phyloP scores from a whole-genome alignment of 1,139 yeast species.

The Zygosaccharomyces pseudobailii region DNA sequence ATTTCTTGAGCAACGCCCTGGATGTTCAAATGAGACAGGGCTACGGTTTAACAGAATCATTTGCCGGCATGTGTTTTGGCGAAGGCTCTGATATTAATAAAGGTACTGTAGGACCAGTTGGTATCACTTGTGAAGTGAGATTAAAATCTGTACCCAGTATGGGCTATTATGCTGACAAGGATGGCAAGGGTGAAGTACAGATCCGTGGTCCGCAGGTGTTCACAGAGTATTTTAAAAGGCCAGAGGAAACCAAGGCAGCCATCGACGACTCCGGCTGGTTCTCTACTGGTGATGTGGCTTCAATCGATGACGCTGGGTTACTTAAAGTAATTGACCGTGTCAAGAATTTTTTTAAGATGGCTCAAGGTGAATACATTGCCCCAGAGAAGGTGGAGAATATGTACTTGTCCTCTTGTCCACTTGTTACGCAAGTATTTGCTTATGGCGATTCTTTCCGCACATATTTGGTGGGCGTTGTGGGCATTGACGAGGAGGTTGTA shows the following conservation, averaged over 20 bases:
- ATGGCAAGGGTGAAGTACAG: slow-evolving; percentile 54
- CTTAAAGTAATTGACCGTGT: slow-evolving; percentile 66
- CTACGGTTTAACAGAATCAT: slow-evolving; percentile 73
- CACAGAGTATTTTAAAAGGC: slow-evolving; percentile 54
- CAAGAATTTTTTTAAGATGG: slow-evolving; percentile 72
- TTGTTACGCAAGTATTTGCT: slow-evolving; percentile 54
- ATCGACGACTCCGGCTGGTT: slow-evolving; percentile 70
- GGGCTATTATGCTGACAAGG: slow-evolving; percentile 50
- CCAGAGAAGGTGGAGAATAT: slow-evolving; percentile 72
- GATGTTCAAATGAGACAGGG: slow-evolving; percentile 62
- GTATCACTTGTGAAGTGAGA: slow-evolving; percentile 51
- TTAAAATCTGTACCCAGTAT: slow-evolving; percentile 64
- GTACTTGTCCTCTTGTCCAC: slow-evolving; percentile 51
- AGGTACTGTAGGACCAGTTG: slow-evolving; percentile 63
- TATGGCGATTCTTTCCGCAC: slow-evolving; percentile 64
- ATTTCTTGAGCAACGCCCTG: slow-evolving; percentile 58
- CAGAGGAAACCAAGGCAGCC: slow-evolving; percentile 48
- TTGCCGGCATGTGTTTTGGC: slow-evolving; percentile 55
- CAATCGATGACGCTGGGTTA: slow-evolving; percentile 50
- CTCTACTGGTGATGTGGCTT: slow-evolving; percentile 70
- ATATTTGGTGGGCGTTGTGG: slow-evolving; percentile 59
- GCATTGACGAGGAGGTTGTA: slow-evolving; percentile 47
- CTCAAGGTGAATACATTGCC: slow-evolving; percentile 79
- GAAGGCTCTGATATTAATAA: slow-evolving; percentile 43
- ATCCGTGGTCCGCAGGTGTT: slow-evolving; percentile 68